Evolutionary conservation across 1,284 basidiomycete genomes (phyloP).

Genomic region (Abortiporus biennis): DNA sequence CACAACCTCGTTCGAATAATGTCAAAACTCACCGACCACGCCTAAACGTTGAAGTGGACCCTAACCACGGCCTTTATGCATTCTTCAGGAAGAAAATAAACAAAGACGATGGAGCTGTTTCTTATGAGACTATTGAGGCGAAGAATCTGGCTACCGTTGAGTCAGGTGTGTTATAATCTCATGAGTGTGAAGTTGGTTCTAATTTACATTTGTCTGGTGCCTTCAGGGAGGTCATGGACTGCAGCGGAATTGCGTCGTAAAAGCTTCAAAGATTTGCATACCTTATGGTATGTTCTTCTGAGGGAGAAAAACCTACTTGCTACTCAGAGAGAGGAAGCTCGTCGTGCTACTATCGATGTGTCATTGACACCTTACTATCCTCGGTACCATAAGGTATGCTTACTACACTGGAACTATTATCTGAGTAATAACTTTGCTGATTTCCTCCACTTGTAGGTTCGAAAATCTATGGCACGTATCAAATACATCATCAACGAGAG

Average conservation of each 20-base stretch:
- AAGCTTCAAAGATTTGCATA: slow-evolving; percentile 88
- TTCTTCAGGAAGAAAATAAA: slow-evolving; percentile 61
- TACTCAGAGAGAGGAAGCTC: slow-evolving; percentile 78
- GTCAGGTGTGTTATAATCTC: slow-evolving; percentile 27
- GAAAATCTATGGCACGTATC: slow-evolving; percentile 96
- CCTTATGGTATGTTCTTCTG: slow-evolving; percentile 86
- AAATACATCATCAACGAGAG: slow-evolving; percentile 94
- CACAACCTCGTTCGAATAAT: too few relatives aligned
- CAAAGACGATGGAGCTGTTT: slow-evolving; percentile 28
- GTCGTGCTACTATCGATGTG: slow-evolving; percentile 44
- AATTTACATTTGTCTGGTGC: slow-evolving; percentile 4
- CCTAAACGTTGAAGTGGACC: slow-evolving; percentile 35
- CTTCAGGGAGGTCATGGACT: slow-evolving; percentile 77
- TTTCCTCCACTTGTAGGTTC: slow-evolving; percentile 48
- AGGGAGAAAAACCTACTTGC: slow-evolving; percentile 86
- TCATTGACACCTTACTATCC: slow-evolving; percentile 9
- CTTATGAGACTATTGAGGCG: slow-evolving; percentile 39
- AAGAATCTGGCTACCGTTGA: slow-evolving; percentile 33
- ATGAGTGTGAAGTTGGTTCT: background rate
- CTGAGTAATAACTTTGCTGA: background rate
- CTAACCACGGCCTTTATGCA: slow-evolving; percentile 66
- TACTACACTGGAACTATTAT: too few relatives aligned
- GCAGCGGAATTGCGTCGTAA: slow-evolving; percentile 83
- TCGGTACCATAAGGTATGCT: slow-evolving; percentile 12
- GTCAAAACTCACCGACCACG: slow-evolving; percentile 40